A percentile compares a stretch with the other conserved stretches of the same genome.
Evolutionary conservation across 23 red algal species (phyloP).

Genomic region (Cyanidioschyzon merolae): DNA sequence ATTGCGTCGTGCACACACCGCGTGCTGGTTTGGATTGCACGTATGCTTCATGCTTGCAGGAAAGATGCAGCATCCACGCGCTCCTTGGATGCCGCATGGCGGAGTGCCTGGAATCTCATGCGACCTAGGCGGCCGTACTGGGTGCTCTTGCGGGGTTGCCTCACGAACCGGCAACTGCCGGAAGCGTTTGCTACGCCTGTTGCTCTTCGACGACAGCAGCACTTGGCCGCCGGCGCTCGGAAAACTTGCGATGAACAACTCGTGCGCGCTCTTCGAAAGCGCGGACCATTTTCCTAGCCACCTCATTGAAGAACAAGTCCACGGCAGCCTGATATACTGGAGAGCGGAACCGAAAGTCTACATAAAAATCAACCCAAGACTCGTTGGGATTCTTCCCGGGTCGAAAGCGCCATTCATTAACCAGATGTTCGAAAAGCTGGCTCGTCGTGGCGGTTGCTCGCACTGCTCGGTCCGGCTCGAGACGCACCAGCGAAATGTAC

Average conservation of each 20-base stretch:
- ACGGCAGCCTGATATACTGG: constrained; percentile 65
- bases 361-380: constrained; percentile 62
- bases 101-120: too few species aligned
- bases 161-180: too few species aligned
- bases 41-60: too few species aligned
- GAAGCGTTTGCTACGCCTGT: too few species aligned
- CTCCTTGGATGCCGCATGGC: too few species aligned
- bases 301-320: constrained; percentile 91
- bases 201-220: too few species aligned
- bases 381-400: constrained; percentile 32
- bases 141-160: too few species aligned
- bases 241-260: not conserved
- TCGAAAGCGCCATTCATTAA: constrained; percentile 88
- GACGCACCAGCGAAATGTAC: constrained; percentile 55
- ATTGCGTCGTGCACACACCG: too few species aligned
- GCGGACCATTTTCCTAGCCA: constrained; percentile 77
- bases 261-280: constrained; percentile 64
- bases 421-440: constrained; percentile 79
- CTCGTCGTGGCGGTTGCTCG: constrained; percentile 45
- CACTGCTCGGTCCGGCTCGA: constrained; percentile 41
- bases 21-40: too few species aligned
- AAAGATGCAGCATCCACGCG: too few species aligned
- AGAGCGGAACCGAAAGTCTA: constrained; percentile 82
- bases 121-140: too few species aligned
- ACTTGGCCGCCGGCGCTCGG: too few species aligned